phyloP scores from a whole-genome alignment of 306 rosid species.

The Cicer pinnatifidum region DNA sequence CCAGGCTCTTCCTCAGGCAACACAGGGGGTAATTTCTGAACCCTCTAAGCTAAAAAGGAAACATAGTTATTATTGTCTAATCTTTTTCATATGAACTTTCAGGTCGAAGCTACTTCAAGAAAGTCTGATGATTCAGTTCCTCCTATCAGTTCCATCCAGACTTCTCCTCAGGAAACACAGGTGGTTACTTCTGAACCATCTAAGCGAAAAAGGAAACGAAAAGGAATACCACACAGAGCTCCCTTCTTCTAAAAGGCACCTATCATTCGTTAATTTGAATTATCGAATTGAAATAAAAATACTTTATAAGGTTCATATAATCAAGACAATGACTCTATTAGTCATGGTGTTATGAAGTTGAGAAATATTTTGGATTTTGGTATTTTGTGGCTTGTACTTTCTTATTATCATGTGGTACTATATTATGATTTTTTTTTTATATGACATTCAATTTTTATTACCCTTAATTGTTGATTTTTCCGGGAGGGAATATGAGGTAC shows the following conservation, averaged over 20 bases:
- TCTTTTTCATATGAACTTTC: slow-evolving; percentile 40
- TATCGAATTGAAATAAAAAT: not conserved
- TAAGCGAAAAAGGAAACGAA: slow-evolving; percentile 42
- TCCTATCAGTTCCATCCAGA: slow-evolving; percentile 38
- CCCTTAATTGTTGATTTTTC: no score
- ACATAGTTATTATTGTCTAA: slow-evolving; percentile 13
- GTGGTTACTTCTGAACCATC: slow-evolving; percentile 8
- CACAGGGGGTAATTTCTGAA: not conserved
- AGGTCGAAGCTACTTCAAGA: slow-evolving; percentile 43
- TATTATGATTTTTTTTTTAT: not conserved
- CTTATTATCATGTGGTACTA: not conserved
- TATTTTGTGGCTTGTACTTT: slow-evolving; percentile 1
- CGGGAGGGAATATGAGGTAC: no score
- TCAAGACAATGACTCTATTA: slow-evolving; percentile 11
- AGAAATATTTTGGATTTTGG: not conserved
- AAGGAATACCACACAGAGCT: slow-evolving; percentile 61
- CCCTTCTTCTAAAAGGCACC: slow-evolving; percentile 50
- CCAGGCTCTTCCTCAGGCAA: slow-evolving; percentile 26
- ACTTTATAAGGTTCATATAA: not conserved
- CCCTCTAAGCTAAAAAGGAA: not conserved
- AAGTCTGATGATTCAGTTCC: slow-evolving; percentile 47
- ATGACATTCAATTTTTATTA: no score
- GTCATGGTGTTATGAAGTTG: not conserved
- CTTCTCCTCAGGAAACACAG: slow-evolving; percentile 11
- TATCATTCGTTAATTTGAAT: not conserved